These are phyloP conservation scores for Leptomonas seymouri DNA, from an alignment of 208 protist genomes.

Conservation along the genomic window DNA sequence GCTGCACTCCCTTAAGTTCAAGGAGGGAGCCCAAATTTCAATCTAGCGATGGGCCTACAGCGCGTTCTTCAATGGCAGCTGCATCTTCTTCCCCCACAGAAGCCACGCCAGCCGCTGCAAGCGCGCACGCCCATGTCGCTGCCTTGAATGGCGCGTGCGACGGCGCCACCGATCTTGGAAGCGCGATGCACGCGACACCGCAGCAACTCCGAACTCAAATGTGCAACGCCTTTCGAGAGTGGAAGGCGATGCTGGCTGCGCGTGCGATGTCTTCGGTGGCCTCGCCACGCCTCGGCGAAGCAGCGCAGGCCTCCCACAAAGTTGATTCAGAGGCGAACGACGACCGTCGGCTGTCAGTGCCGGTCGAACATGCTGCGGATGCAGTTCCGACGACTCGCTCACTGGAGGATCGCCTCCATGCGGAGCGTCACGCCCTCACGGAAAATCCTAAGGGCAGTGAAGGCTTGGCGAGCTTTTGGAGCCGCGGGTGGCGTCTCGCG, in stretches of 20 bases:
- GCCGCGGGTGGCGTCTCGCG: background rate
- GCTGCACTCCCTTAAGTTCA: background rate
- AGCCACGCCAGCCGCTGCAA: too few species aligned
- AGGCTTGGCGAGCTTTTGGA: background rate
- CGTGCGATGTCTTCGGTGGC: background rate
- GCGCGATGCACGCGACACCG: background rate
- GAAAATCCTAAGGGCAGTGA: background rate
- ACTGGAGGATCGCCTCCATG: slow-evolving; percentile 4
- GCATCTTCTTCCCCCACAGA: too few species aligned
- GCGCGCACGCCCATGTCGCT: too few species aligned
- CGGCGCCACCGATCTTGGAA: too few species aligned
- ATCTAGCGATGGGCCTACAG: too few species aligned
- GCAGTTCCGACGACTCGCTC: background rate
- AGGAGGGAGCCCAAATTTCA: background rate
- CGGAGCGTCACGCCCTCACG: background rate
- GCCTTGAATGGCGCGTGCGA: background rate
- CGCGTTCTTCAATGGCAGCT: background rate
- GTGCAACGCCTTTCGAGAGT: background rate
- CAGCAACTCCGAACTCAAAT: background rate
- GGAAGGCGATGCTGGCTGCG: background rate
- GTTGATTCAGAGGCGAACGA: background rate
- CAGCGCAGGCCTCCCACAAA: background rate
- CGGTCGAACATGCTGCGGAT: too few species aligned
- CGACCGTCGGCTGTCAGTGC: too few species aligned
- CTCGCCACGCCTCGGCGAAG: background rate